Evolutionary conservation across 352 stramenopile genomes (phyloP), one percentile per base, ranked within the genome.

Genomic region (Phytophthora parvispora): DNA sequence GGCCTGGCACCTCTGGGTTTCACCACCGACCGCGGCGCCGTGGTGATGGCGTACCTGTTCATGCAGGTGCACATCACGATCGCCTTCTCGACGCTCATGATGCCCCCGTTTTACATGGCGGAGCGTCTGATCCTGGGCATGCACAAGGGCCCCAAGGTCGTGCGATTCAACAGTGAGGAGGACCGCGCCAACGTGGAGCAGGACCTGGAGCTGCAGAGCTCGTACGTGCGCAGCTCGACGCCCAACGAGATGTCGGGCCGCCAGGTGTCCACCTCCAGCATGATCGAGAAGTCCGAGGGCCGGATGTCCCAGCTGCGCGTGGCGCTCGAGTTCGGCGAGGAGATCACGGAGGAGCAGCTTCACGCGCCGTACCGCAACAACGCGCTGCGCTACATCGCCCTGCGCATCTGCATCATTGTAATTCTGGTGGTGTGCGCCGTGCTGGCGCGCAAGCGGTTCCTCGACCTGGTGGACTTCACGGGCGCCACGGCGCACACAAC

Each of bases 51-150:
- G 24, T 92, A 84, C 59, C 71, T 84, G n/a, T 84, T 75, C 63
- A 89, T 86, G 77, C 77, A 84, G 32, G 32, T 84, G 18, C 77
- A 84, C 54, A 80, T 84, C 20, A 70, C 77, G 13, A 80, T 83
- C 58, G 81, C 77, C 12, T 86, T 87, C 69, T 74, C 74, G 25
- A 80, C 86, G 16, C 69, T 90, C 7, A 67, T 86, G 56, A 68
- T 77, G 45, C 83, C 83, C 16, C 75, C 81, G 9, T 85, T 91
- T 62, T 92, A 74, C 78, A 81, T 90, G 42, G 60, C 78, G 15
- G 84, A 92, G 57, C 83, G 84, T 63, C 45, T 89, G 0, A 47
- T 92, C 20, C 60, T 93, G 5, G 83, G 84, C 42, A 89, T 93
- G 79, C 85, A 93, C 73, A 68, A 86, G 60, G 50, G 64, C 6